A percentile compares a stretch with the other conserved stretches of the same genome.
Conservation (phyloP, 83 land plant species). For the Thuja plicata region DNA sequence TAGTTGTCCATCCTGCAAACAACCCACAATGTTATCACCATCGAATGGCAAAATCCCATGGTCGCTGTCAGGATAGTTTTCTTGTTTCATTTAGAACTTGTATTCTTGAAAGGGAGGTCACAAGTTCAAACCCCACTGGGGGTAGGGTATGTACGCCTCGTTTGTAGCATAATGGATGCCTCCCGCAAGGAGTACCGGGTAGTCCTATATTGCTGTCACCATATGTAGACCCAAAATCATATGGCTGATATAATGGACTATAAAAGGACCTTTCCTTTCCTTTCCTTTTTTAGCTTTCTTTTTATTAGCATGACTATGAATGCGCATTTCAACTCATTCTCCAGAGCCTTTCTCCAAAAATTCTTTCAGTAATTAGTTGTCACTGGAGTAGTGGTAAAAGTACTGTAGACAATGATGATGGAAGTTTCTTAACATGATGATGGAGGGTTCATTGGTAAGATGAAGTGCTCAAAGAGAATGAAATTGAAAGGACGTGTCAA, state of each 20-base stretch:
- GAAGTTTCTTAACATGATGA: not conserved
- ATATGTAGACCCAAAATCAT: too few relatives aligned
- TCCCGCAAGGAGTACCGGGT: too few relatives aligned
- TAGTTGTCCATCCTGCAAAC: not conserved
- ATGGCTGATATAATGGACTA: too few relatives aligned
- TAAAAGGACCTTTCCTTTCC: too few relatives aligned
- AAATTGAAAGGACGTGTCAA: not conserved
- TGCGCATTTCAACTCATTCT: not conserved
- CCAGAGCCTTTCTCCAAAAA: not conserved
- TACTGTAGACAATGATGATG: not conserved
- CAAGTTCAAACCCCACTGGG: too few relatives aligned
- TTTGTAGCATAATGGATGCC: too few relatives aligned
- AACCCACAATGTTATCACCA: not conserved
- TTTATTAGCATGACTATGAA: not conserved
- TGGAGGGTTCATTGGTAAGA: not conserved
- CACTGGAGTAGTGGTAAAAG: not conserved
- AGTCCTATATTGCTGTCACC: too few relatives aligned
- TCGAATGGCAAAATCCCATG: not conserved
- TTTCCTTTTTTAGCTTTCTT: too few relatives aligned
- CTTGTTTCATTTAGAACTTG: not conserved
- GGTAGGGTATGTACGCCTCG: too few relatives aligned
- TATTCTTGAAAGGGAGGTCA: too few relatives aligned
- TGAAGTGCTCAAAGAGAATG: not conserved
- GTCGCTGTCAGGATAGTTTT: not conserved
- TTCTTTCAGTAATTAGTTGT: not conserved